Evolutionary conservation across 139 green algal species (phyloP).

Genomic region (Tetraselmis chui): DNA sequence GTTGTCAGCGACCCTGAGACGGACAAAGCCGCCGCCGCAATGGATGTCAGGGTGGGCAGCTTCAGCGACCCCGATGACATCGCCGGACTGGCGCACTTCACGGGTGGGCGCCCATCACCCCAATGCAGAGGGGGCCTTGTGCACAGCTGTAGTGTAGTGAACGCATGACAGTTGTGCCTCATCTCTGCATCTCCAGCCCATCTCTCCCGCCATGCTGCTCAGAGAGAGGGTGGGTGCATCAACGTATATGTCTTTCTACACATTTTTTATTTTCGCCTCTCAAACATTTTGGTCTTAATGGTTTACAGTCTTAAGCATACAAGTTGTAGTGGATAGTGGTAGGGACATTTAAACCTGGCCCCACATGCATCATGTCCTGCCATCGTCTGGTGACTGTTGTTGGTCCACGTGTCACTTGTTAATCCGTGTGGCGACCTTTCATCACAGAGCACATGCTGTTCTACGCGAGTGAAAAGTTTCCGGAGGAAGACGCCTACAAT

Average conservation of each 20-base stretch:
- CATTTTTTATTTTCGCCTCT: too few species aligned
- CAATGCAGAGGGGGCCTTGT: too few species aligned
- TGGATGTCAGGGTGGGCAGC: conserved; percentile 69
- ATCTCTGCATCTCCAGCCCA: too few species aligned
- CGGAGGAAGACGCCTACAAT: conserved; percentile 62
- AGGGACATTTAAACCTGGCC: too few species aligned
- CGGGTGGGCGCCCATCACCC: too few species aligned
- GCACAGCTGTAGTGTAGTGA: too few species aligned
- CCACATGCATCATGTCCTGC: background rate
- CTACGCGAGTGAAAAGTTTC: conserved; percentile 77
- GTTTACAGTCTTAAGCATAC: too few species aligned
- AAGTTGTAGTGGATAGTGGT: too few species aligned
- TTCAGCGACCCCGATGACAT: conserved; percentile 63
- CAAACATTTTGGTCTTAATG: too few species aligned
- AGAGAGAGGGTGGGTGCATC: too few species aligned
- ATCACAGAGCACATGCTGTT: conserved; percentile 87
- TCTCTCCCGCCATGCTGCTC: too few species aligned
- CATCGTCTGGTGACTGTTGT: background rate
- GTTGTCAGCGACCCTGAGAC: conserved; percentile 60
- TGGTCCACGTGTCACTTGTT: background rate
- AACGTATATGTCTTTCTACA: too few species aligned
- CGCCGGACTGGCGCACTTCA: conserved; percentile 78
- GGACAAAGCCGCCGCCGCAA: conserved; percentile 75
- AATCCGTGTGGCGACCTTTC: background rate
- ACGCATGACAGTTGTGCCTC: background rate